These are phyloP conservation scores for Malus hybrid DNA, from an alignment of 331 rosid genomes.

Conservation along the genomic window DNA sequence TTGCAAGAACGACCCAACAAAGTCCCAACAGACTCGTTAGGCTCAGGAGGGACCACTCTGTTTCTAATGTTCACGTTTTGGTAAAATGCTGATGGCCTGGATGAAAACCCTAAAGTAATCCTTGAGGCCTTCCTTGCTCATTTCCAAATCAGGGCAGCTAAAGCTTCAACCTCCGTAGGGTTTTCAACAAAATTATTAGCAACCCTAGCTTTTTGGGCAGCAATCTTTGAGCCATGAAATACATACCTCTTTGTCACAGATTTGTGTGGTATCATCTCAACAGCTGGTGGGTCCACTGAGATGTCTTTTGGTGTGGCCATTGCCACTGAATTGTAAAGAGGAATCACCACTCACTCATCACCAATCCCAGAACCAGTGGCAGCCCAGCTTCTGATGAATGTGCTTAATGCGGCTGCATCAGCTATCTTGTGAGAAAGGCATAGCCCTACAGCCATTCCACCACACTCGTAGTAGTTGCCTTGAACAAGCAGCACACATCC, in stretches of 20 bases:
- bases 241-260: conserved; percentile 21
- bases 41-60: background rate
- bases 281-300: background rate
- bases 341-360: background rate
- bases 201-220: background rate
- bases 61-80: background rate
- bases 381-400: conserved; percentile 20
- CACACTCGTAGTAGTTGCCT: conserved; percentile 15
- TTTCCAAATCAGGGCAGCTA: conserved; percentile 6
- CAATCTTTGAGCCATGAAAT: conserved; percentile 11
- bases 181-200: background rate
- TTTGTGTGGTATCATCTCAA: background rate
- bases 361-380: conserved; percentile 2
- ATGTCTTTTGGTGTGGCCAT: conserved; percentile 8
- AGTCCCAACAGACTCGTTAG: background rate
- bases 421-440: conserved; percentile 26
- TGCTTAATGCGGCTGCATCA: conserved; percentile 13
- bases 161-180: background rate
- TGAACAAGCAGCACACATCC: conserved; percentile 7
- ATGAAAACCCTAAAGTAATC: background rate
- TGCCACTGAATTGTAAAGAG: background rate
- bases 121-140: conserved; percentile 6
- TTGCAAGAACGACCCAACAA: background rate
- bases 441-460: conserved; percentile 20
- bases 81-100: background rate